A percentile compares a stretch with the other conserved stretches of the same genome.
Evolutionary conservation across 2,329 filamentous ascomycete species (phyloP).

Genomic region (Alternaria alternata): DNA sequence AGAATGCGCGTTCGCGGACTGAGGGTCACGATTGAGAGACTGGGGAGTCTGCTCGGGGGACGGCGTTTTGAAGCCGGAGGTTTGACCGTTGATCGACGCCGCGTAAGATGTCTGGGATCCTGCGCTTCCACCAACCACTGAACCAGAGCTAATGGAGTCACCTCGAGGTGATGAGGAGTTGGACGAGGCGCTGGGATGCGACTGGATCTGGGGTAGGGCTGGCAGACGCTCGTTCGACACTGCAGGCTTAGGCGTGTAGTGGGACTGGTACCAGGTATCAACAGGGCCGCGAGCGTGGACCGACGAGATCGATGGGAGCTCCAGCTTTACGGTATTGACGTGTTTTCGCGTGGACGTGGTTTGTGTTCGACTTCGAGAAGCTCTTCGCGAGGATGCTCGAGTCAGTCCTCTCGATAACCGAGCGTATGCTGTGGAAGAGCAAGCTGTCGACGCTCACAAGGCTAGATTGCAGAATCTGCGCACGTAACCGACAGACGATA

Average conservation of each 20-base stretch:
- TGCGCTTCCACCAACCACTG: slow-evolving; percentile 58
- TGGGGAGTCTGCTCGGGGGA: slow-evolving; percentile 71
- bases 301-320: slow-evolving; percentile 87
- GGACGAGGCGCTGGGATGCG: slow-evolving; percentile 70
- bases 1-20: slow-evolving; percentile 49
- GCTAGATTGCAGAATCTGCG: slow-evolving; percentile 42
- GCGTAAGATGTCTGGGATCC: slow-evolving; percentile 66
- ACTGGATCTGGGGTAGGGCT: slow-evolving; percentile 73
- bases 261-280: slow-evolving; percentile 76
- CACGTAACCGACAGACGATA: slow-evolving; percentile 40
- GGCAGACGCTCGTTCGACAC: slow-evolving; percentile 78
- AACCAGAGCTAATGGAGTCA: slow-evolving; percentile 73
- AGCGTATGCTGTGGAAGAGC: slow-evolving; percentile 25
- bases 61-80: slow-evolving; percentile 75
- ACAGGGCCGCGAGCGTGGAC: slow-evolving; percentile 80
- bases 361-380: slow-evolving; percentile 16
- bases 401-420: slow-evolving; percentile 36
- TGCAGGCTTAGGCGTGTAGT: slow-evolving; percentile 69
- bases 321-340: slow-evolving; percentile 84
- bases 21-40: slow-evolving; percentile 45
- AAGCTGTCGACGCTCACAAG: slow-evolving; percentile 34
- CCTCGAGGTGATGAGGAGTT: slow-evolving; percentile 78
- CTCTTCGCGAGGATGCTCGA: slow-evolving; percentile 26
- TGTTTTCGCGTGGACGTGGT: slow-evolving; percentile 16
- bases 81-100: slow-evolving; percentile 61